A percentile compares a stretch with the other conserved stretches of the same genome.
phyloP scores from a whole-genome alignment of 441 rosid genomes.

The Capsella rubella region DNA sequence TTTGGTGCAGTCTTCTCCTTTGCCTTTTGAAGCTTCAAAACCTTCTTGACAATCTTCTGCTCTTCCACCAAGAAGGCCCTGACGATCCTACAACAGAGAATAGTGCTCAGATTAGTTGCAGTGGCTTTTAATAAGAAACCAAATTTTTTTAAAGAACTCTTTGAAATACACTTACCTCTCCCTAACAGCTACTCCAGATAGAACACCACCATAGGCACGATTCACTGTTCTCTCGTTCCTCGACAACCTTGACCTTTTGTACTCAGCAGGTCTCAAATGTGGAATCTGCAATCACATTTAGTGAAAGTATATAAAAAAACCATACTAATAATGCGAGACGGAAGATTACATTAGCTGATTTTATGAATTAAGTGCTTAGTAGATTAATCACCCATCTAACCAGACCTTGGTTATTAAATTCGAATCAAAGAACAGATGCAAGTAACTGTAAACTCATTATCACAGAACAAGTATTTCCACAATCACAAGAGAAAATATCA shows the following conservation, averaged over 20 bases:
- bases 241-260: slow-evolving; percentile 57
- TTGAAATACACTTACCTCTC: slow-evolving; percentile 45
- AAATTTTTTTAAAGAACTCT: too few species aligned
- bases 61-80: slow-evolving; percentile 53
- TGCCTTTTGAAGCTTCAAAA: slow-evolving; percentile 47
- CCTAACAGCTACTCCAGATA: slow-evolving; percentile 58
- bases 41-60: slow-evolving; percentile 54
- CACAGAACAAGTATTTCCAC: not conserved
- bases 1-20: slow-evolving; percentile 43
- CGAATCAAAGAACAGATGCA: not conserved
- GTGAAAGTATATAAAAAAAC: not conserved
- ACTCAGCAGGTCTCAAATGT: slow-evolving; percentile 59
- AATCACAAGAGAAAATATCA: not conserved
- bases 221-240: slow-evolving; percentile 59
- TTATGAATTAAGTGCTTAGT: too few species aligned
- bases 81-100: slow-evolving; percentile 40
- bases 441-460: not conserved
- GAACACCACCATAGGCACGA: slow-evolving; percentile 58
- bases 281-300: slow-evolving; percentile 48
- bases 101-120: not conserved
- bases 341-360: not conserved
- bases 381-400: not conserved
- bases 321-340: not conserved
- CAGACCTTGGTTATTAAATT: not conserved
- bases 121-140: not conserved